Percentiles rank a stretch among this genome's conserved stretches.
Conservation (phyloP, 257 asterid species). For the Nicotiana benthamiana region DNA sequence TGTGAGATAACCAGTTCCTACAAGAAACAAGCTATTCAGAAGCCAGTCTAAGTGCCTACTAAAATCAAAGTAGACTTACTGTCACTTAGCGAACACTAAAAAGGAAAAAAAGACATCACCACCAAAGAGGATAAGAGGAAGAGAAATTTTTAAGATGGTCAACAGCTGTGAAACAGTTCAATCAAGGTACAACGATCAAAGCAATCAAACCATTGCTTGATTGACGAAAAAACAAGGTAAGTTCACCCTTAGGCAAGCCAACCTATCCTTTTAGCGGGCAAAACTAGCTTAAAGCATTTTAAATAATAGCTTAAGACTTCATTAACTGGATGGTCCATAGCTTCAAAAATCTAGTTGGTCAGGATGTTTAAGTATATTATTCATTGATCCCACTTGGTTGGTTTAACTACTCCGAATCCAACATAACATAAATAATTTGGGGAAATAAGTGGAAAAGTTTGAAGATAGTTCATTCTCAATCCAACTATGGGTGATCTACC, state of each 20-base stretch:
- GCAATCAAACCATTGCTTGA: neutral
- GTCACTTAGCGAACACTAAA: no score
- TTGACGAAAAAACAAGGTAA: neutral
- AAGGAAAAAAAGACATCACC: neutral
- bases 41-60: neutral
- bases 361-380: neutral
- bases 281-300: neutral
- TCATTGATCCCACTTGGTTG: neutral
- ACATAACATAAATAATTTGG: neutral
- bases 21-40: constrained; percentile 5
- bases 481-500: neutral
- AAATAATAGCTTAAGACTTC: neutral
- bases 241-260: neutral
- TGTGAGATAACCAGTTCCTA: constrained; percentile 94
- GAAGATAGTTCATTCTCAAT: neutral
- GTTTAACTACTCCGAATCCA: neutral
- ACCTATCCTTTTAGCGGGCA: neutral
- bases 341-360: neutral
- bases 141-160: neutral
- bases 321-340: neutral
- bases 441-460: neutral
- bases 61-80: neutral
- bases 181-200: neutral
- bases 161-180: neutral
- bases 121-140: neutral